Evolutionary conservation across 768 basidiomycete species (phyloP).

Genomic region (Naganishia friedmannii): DNA sequence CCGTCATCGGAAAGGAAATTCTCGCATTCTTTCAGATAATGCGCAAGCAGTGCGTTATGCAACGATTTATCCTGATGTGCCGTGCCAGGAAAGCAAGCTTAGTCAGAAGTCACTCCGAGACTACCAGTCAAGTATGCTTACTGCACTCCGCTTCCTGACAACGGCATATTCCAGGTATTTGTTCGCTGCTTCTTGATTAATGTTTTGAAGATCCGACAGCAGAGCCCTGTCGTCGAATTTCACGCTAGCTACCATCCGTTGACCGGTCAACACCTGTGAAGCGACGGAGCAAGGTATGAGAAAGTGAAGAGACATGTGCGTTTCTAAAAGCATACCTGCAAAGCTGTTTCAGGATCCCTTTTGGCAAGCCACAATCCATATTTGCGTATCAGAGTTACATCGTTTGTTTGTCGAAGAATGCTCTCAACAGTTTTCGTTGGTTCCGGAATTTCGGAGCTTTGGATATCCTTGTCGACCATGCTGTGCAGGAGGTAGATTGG

Average conservation of each 20-base stretch:
- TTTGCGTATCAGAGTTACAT: slow-evolving; percentile 63
- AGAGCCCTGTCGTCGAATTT: slow-evolving; percentile 61
- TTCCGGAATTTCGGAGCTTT: slow-evolving; percentile 64
- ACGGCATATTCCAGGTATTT: slow-evolving; percentile 79
- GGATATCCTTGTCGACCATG: slow-evolving; percentile 65
- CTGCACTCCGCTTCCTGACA: slow-evolving; percentile 64
- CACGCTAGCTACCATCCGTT: slow-evolving; percentile 59
- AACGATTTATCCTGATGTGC: slow-evolving; percentile 59
- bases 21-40: slow-evolving; percentile 55
- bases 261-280: slow-evolving; percentile 62
- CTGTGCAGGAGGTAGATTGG: slow-evolving; percentile 53
- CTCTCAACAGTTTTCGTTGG: slow-evolving; percentile 63
- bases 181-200: slow-evolving; percentile 63
- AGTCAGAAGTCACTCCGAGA: neutral
- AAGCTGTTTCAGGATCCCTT: slow-evolving; percentile 65
- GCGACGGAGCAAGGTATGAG: neutral
- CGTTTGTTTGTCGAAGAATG: slow-evolving; percentile 61
- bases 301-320: neutral
- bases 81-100: neutral
- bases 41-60: slow-evolving; percentile 66
- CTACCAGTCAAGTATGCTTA: slow-evolving; percentile 47
- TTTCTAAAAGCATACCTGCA: slow-evolving; percentile 56
- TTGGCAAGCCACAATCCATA: slow-evolving; percentile 80
- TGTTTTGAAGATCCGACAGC: slow-evolving; percentile 61
- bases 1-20: slow-evolving; percentile 51